Evolutionary conservation across 306 rosid genomes (phyloP).

Genomic region (Cajanus cajan): DNA sequence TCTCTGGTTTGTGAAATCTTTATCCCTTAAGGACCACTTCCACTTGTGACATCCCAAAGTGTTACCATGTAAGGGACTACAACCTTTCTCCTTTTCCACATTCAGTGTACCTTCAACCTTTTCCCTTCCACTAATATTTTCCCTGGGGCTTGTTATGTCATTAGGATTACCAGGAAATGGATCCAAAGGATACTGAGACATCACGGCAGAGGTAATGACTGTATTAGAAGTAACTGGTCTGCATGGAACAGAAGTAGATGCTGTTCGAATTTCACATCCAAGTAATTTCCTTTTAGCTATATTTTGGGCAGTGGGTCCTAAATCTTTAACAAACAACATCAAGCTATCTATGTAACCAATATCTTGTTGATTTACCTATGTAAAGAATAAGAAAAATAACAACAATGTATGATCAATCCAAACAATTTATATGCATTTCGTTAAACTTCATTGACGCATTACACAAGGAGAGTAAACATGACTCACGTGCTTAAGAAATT

Average conservation of each 20-base stretch:
- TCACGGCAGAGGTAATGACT: neutral
- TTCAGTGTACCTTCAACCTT: constrained; percentile 13
- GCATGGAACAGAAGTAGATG: constrained; percentile 3
- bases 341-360: constrained; percentile 57
- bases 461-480: neutral
- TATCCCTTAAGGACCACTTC: neutral
- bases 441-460: neutral
- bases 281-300: constrained; percentile 47
- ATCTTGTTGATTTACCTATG: constrained; percentile 49
- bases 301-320: constrained; percentile 53
- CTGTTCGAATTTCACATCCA: constrained; percentile 36
- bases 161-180: neutral
- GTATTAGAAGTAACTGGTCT: constrained; percentile 3
- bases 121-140: neutral
- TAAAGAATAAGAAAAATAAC: neutral
- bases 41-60: constrained; percentile 12
- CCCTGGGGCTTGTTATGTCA: neutral
- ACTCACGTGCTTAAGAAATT: constrained; percentile 44
- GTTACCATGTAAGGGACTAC: neutral
- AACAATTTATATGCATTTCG: neutral
- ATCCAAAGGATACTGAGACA: constrained; percentile 24
- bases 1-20: constrained; percentile 5
- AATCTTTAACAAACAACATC: constrained; percentile 50
- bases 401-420: neutral
- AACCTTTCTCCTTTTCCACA: constrained; percentile 22